Percentiles rank a stretch among this genome's conserved stretches.
These are phyloP conservation scores for Parachlorella kessleri DNA, from an alignment of 139 green algal species.

Conservation along the genomic window DNA sequence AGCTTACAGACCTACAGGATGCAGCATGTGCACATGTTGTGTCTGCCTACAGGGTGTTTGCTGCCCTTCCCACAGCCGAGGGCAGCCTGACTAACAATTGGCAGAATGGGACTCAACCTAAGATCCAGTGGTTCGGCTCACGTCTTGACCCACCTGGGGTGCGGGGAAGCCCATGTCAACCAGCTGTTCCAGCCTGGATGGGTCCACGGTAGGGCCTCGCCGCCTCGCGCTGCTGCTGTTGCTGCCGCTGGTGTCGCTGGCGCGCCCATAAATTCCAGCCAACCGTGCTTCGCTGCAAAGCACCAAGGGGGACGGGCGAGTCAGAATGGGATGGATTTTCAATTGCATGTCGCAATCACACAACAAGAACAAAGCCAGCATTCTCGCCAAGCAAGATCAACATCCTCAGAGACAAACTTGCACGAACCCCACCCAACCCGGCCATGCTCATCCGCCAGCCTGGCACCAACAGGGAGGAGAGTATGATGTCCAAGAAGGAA, in stretches of 20 bases:
- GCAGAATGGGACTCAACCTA: too few species aligned
- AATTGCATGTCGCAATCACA: background rate
- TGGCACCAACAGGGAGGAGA: too few species aligned
- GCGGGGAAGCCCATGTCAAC: constrained; percentile 94
- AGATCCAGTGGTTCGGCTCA: too few species aligned
- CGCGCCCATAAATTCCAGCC: constrained; percentile 8
- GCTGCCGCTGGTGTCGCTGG: too few species aligned
- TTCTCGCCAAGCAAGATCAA: too few species aligned
- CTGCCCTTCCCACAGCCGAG: too few species aligned
- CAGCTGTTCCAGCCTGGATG: constrained; percentile 84
- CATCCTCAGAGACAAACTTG: too few species aligned
- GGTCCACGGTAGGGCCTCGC: constrained; percentile 20
- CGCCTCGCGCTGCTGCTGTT: background rate
- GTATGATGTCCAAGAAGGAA: too few species aligned
- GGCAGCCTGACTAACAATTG: too few species aligned
- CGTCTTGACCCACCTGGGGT: constrained; percentile 12
- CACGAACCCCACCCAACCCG: too few species aligned
- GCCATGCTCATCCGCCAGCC: too few species aligned
- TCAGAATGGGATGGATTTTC: background rate
- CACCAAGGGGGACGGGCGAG: background rate
- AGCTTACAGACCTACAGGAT: background rate
- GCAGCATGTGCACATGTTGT: background rate
- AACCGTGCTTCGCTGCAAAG: constrained; percentile 14
- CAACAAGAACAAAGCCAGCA: background rate
- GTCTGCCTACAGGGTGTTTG: too few species aligned